These are phyloP conservation scores for Fraxinus sp. DNA, from an alignment of 305 asterid species.

Conservation along the genomic window DNA sequence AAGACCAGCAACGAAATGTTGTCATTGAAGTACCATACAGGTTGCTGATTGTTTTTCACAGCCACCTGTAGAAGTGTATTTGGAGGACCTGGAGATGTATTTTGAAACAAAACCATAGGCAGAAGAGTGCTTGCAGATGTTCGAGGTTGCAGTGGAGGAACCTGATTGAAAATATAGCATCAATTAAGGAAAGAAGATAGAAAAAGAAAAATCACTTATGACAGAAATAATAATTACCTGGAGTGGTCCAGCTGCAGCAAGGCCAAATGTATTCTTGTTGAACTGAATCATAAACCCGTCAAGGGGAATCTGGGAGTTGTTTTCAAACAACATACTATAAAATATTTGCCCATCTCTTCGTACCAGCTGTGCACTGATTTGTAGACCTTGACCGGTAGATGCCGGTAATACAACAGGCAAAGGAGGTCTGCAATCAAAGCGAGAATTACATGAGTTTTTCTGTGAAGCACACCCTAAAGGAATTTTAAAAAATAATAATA, in stretches of 20 bases:
- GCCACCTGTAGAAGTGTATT: slow-evolving; percentile 88
- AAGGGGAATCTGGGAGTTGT: slow-evolving; percentile 70
- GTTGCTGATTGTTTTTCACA: slow-evolving; percentile 96
- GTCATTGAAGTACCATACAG: slow-evolving; percentile 93
- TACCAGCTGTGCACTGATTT: slow-evolving; percentile 83
- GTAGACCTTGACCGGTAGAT: slow-evolving; percentile 86
- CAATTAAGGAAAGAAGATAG: slow-evolving; percentile 13
- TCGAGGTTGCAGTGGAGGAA: slow-evolving; percentile 81
- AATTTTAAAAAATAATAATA: slow-evolving; percentile 7
- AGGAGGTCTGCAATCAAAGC: slow-evolving; percentile 66
- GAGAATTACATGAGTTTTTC: slow-evolving; percentile 21
- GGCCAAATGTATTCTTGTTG: slow-evolving; percentile 97
- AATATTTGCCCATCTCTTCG: slow-evolving; percentile 89
- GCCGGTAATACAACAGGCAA: slow-evolving; percentile 82
- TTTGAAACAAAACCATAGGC: slow-evolving; percentile 93
- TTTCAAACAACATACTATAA: slow-evolving; percentile 89
- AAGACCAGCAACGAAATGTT: slow-evolving; percentile 56
- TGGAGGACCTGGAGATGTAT: slow-evolving; percentile 80
- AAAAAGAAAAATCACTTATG: not conserved
- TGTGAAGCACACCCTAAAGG: slow-evolving; percentile 19
- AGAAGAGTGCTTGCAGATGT: slow-evolving; percentile 74
- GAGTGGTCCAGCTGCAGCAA: slow-evolving; percentile 85
- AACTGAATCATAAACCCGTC: slow-evolving; percentile 99
- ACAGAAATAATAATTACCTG: slow-evolving; percentile 50
- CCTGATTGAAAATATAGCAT: slow-evolving; percentile 41